These are phyloP conservation scores for Colletotrichum sp. DNA, from an alignment of 2,329 filamentous ascomycete species.

Conservation along the genomic window DNA sequence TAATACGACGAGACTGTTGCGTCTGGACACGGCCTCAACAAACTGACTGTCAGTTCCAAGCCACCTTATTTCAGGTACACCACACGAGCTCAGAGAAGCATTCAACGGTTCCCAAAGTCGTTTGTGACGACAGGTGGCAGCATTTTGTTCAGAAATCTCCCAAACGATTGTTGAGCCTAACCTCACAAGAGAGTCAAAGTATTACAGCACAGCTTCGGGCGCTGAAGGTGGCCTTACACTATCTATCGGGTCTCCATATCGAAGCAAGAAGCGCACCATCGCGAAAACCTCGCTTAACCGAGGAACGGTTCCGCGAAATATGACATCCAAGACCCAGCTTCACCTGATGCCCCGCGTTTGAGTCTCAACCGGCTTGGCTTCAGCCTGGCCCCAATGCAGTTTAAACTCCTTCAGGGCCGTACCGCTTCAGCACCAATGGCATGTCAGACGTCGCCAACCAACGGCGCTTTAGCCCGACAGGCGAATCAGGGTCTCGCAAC, in stretches of 20 bases:
- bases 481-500: background rate
- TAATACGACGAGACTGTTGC: background rate
- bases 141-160: background rate
- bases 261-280: background rate
- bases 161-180: background rate
- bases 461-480: background rate
- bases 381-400: background rate
- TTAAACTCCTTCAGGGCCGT: background rate
- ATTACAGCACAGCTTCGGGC: background rate
- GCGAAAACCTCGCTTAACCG: background rate
- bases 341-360: background rate
- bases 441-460: background rate
- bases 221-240: rapidly evolving
- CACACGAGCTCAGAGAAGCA: background rate
- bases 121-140: background rate
- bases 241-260: background rate
- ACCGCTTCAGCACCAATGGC: background rate
- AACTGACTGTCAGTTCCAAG: background rate
- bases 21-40: background rate
- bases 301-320: background rate
- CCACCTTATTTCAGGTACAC: background rate
- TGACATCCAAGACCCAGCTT: background rate
- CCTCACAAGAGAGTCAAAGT: background rate
- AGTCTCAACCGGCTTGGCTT: background rate
- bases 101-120: background rate